These are phyloP conservation scores for Fusarium algeriense DNA, from an alignment of 2,329 filamentous ascomycete genomes.

Conservation along the genomic window DNA sequence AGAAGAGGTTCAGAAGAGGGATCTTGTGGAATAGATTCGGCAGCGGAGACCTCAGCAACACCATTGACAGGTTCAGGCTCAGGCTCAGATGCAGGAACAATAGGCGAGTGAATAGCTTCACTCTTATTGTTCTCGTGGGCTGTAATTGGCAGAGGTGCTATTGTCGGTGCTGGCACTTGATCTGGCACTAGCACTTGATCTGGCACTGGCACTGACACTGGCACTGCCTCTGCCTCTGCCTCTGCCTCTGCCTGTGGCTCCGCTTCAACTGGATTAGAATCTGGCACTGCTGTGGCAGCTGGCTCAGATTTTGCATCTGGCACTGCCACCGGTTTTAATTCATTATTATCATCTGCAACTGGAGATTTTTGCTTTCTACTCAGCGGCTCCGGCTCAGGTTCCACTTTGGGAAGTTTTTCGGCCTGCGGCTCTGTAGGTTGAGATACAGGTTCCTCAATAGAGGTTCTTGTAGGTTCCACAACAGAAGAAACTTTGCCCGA, in stretches of 20 bases:
- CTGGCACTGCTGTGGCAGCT: conserved; percentile 7
- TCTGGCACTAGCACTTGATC: not conserved
- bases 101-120: conserved; percentile 24
- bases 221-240: conserved; percentile 2
- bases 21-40: conserved; percentile 20
- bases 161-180: conserved; percentile 1
- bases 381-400: conserved; percentile 29
- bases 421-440: conserved; percentile 36
- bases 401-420: conserved; percentile 36
- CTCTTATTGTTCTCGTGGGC: conserved; percentile 9
- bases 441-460: conserved; percentile 27
- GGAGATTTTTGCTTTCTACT: conserved; percentile 21
- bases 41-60: not conserved
- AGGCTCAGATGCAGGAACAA: conserved; percentile 15
- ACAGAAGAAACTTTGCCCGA: conserved; percentile 20
- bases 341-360: not conserved
- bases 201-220: not conserved
- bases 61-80: conserved; percentile 25
- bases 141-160: conserved; percentile 1
- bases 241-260: not conserved
- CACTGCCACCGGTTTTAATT: not conserved
- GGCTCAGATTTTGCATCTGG: conserved; percentile 16
- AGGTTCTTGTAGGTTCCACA: conserved; percentile 32
- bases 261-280: not conserved
- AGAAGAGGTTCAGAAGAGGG: conserved; percentile 2